Conservation (phyloP, 1,139 yeast species). For the Hemisphaericaspora xylanilytica region DNA sequence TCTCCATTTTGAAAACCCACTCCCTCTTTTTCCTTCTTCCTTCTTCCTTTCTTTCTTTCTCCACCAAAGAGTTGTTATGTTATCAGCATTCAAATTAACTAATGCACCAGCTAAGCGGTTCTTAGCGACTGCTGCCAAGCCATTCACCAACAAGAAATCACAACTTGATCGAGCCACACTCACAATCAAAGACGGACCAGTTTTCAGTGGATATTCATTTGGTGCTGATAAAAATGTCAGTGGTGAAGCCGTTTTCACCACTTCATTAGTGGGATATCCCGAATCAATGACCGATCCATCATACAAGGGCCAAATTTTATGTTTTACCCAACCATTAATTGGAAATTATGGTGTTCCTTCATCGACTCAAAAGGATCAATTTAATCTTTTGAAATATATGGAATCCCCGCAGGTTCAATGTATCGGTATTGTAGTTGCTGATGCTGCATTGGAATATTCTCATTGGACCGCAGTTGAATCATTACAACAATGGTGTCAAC, state of each 20-base stretch:
- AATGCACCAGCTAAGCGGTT: conserved; percentile 9
- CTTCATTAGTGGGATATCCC: conserved; percentile 96
- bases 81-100: conserved; percentile 4
- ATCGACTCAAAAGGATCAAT: conserved; percentile 73
- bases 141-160: conserved; percentile 35
- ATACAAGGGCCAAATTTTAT: conserved; percentile 91
- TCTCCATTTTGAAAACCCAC: conserved; percentile 2
- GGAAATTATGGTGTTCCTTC: conserved; percentile 99
- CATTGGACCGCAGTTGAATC: conserved; percentile 99
- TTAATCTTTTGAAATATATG: conserved; percentile 79
- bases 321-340: conserved; percentile 93
- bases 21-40: no score
- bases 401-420: conserved; percentile 92
- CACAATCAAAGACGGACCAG: conserved; percentile 90
- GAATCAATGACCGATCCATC: conserved; percentile 99
- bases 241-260: conserved; percentile 97
- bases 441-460: conserved; percentile 89
- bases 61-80: conserved; percentile 4
- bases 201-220: conserved; percentile 87
- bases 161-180: conserved; percentile 79
- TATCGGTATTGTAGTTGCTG: conserved; percentile 93
- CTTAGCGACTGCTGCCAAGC: conserved; percentile 42
- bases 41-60: conserved; percentile 3
- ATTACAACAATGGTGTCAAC: conserved; percentile 90
- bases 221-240: conserved; percentile 90